phyloP scores from a whole-genome alignment of 805 yeast genomes.

The Ogataea trehalophila region DNA sequence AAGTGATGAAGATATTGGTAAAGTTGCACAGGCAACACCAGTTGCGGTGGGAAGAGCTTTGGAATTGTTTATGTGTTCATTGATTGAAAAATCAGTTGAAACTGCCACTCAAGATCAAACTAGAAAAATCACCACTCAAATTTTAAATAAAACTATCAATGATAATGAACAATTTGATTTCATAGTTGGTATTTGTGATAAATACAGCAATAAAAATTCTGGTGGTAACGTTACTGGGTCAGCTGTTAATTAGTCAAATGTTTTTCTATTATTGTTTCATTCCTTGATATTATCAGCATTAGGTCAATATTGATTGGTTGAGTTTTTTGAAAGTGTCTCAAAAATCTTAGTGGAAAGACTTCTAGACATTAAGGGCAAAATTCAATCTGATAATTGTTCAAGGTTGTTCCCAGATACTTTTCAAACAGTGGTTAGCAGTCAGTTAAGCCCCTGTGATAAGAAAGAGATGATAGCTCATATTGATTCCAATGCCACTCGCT shows the following conservation, averaged over 20 bases:
- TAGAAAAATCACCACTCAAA: slow-evolving; percentile 76
- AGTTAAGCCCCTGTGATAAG: no score
- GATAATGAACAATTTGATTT: slow-evolving; percentile 91
- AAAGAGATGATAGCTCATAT: no score
- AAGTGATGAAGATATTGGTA: slow-evolving; percentile 96
- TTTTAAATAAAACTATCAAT: slow-evolving; percentile 78
- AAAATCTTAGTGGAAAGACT: no score
- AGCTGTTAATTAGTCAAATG: not conserved
- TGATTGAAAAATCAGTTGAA: slow-evolving; percentile 77
- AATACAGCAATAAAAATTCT: slow-evolving; percentile 14
- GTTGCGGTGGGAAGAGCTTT: slow-evolving; percentile 95
- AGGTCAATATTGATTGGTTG: no score
- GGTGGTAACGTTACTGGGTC: slow-evolving; percentile 1
- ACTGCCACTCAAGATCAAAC: slow-evolving; percentile 74
- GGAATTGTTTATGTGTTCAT: slow-evolving; percentile 84
- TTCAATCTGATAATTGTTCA: no score
- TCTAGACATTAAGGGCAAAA: no score
- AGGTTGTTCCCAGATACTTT: no score
- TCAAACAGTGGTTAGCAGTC: no score
- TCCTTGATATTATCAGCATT: no score
- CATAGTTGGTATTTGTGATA: slow-evolving; percentile 58
- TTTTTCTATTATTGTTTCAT: no score
- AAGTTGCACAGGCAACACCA: slow-evolving; percentile 98
- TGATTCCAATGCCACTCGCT: no score
- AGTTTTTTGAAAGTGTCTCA: no score